A percentile compares a stretch with the other conserved stretches of the same genome.
These are phyloP conservation scores for Phaeosphaeriaceae sp. DNA, from an alignment of 2,329 filamentous ascomycete species.

Conservation along the genomic window DNA sequence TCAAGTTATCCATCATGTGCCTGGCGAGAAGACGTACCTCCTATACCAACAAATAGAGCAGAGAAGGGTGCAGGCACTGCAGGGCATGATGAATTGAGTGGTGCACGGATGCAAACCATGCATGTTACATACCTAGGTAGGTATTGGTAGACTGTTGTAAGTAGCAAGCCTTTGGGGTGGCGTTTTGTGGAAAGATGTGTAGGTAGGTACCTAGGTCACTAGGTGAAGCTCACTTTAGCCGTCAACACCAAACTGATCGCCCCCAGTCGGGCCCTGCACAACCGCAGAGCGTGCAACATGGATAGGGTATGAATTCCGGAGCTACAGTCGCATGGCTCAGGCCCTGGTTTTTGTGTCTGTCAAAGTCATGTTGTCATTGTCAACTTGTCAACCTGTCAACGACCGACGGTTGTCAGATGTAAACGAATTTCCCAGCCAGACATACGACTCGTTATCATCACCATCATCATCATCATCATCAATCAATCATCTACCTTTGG, in stretches of 20 bases:
- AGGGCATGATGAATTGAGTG: too few relatives aligned
- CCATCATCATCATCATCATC: neutral
- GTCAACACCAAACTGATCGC: constrained; percentile 3
- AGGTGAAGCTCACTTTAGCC: too few relatives aligned
- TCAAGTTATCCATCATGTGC: constrained; percentile 7
- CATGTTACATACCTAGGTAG: too few relatives aligned
- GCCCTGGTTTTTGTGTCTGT: neutral
- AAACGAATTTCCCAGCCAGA: too few relatives aligned
- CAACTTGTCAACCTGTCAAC: neutral
- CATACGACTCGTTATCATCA: too few relatives aligned
- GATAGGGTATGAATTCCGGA: neutral
- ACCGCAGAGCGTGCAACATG: neutral
- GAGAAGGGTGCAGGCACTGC: too few relatives aligned
- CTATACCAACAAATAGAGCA: too few relatives aligned
- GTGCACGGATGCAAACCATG: too few relatives aligned
- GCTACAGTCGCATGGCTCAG: neutral
- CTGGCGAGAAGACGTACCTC: constrained; percentile 3
- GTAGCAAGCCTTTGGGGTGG: too few relatives aligned
- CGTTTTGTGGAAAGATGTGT: too few relatives aligned
- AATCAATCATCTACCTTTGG: neutral
- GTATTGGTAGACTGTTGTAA: neutral
- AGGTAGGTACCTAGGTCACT: too few relatives aligned
- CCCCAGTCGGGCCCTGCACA: neutral
- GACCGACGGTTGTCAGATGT: too few relatives aligned
- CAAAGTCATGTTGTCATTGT: neutral